Evolutionary conservation across 768 basidiomycete genomes (phyloP), one percentile per base, ranked within the genome.

Genomic region (Leccinum imitatum): DNA sequence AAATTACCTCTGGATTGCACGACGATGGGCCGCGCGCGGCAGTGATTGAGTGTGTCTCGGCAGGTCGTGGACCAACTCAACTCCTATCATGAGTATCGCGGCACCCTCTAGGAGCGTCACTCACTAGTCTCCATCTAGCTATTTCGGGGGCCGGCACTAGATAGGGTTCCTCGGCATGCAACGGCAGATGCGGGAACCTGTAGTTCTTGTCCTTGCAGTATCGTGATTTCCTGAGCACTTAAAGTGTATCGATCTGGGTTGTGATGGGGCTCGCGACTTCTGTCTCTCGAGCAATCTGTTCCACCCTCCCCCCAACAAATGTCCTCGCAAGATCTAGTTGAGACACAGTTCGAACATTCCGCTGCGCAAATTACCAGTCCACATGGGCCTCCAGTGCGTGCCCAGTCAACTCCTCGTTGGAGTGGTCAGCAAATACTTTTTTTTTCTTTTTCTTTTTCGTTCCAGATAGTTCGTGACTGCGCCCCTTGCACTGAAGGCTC

Each of bases 101-200:
- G 64, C 64, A 48, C 17, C 8, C 13, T 19, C 21, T 23, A 23
- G 21, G 21, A 47, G 46, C 11, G 46, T 21, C 4, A 13, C 8
- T 44, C 14, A 8, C 41, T 15, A 41, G 30, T 30, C 1, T 30
- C 30, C 15, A n/a, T 44, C 17, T 33, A 21, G 50, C 37, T 19
- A 44, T 39, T 21, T 30, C 60, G 54, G 47, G 21, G 21, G 21
- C 21, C 47, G 47, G 66, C 60, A 59, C 48, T 4, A 31, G 1
- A 50, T 56, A 57, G 60, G 59, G 66, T 69, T 60, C 30, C 44
- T 63, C 67, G 63, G 67, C 64, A 64, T 3, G 23, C 55, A 55
- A 30, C 56, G 53, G 57, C 56, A 56, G 17, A 47, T 17, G 30
- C 41, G 52, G 60, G 27, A n/a, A 31, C 33, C 37, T 37, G 41